A percentile compares a stretch with the other conserved stretches of the same genome.
phyloP scores from a whole-genome alignment of 176 grass and related monocot genomes.

The Bolboschoenus planiculmis region DNA sequence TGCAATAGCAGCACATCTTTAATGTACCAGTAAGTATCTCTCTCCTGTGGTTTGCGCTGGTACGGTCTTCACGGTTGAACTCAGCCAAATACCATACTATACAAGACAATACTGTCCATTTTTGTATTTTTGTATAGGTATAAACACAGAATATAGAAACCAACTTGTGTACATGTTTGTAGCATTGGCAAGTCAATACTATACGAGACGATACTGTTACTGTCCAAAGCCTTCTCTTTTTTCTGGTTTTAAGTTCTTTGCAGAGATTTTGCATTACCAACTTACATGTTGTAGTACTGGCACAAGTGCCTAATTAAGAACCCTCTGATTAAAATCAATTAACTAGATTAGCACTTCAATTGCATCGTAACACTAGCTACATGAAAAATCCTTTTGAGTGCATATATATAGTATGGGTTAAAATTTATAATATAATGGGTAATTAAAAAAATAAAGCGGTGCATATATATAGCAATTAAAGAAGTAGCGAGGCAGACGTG shows the following conservation, averaged over 20 bases:
- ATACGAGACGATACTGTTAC: too few relatives aligned
- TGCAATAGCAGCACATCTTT: not conserved
- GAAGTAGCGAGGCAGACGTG: too few relatives aligned
- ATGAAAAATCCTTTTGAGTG: too few relatives aligned
- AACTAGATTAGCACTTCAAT: too few relatives aligned
- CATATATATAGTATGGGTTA: too few relatives aligned
- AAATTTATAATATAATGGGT: too few relatives aligned
- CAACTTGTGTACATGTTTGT: not conserved
- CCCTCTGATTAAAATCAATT: too few relatives aligned
- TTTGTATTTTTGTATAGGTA: constrained; percentile 6
- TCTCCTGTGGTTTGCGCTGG: not conserved
- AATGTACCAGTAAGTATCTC: not conserved
- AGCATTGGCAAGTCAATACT: not conserved
- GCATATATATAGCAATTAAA: not conserved
- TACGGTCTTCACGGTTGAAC: not conserved
- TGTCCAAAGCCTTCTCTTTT: not conserved
- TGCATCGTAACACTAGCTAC: too few relatives aligned
- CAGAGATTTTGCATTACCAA: not conserved
- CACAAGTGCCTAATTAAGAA: not conserved
- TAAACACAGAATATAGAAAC: not conserved
- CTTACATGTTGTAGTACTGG: not conserved
- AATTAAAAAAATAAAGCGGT: too few relatives aligned
- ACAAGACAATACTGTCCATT: not conserved
- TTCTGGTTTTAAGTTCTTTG: not conserved
- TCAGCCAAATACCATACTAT: not conserved